phyloP scores from a whole-genome alignment of 495 filamentous ascomycete species.

The Neurospora sp. region DNA sequence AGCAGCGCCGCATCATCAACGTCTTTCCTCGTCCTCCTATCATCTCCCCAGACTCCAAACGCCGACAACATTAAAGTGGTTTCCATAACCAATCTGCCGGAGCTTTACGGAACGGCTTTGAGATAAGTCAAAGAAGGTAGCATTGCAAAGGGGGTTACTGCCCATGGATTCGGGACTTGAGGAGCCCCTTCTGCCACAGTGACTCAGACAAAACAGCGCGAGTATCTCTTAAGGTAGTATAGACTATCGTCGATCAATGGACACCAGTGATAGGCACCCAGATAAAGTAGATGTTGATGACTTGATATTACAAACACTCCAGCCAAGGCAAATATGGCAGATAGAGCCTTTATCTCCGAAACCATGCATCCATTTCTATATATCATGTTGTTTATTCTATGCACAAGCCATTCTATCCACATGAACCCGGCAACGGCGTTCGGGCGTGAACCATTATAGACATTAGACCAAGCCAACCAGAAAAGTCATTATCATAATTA shows the following conservation, averaged over 20 bases:
- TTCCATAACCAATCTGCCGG: not conserved
- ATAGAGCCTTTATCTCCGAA: not conserved
- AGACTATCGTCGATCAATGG: not conserved
- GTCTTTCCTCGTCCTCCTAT: not conserved
- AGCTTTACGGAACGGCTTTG: not conserved
- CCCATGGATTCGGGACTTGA: not conserved
- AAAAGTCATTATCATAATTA: not conserved
- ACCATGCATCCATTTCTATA: not conserved
- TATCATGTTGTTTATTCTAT: not conserved
- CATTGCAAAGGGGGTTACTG: not conserved
- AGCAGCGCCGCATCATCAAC: not conserved
- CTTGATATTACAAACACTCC: not conserved
- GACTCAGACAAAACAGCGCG: not conserved
- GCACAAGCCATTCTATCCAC: not conserved
- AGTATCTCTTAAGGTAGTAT: too few species aligned
- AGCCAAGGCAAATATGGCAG: not conserved
- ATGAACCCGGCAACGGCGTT: not conserved
- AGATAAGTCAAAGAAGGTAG: not conserved
- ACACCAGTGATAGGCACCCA: not conserved
- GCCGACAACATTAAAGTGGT: not conserved
- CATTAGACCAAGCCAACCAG: not conserved
- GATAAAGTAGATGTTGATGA: not conserved
- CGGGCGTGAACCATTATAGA: not conserved
- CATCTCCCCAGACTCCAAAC: not conserved
- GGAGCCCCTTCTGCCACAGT: not conserved